A percentile compares a stretch with the other conserved stretches of the same genome.
Evolutionary conservation across 2,329 filamentous ascomycete genomes (phyloP).

Genomic region (Capronia americana): DNA sequence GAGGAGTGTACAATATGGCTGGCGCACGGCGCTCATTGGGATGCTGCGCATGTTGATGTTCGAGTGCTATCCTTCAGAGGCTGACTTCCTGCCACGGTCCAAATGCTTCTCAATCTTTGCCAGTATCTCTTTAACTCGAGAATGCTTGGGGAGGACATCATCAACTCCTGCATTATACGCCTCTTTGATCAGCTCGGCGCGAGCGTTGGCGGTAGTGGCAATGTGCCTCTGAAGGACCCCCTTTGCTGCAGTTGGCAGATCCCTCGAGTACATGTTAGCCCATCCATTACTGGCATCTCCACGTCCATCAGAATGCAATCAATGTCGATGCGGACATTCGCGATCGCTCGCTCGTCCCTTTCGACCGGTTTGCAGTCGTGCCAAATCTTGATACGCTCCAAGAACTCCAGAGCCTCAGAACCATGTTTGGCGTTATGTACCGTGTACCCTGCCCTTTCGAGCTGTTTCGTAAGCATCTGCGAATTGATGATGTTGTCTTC

Average conservation of each 20-base stretch:
- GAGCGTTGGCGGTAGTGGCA: constrained; percentile 34
- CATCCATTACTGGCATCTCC: constrained; percentile 84
- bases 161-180: constrained; percentile 77
- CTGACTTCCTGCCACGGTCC: background rate
- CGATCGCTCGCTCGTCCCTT: constrained; percentile 1
- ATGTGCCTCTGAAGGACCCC: constrained; percentile 43
- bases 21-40: background rate
- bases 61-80: background rate
- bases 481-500: constrained; percentile 54
- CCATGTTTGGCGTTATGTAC: constrained; percentile 48
- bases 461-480: constrained; percentile 46
- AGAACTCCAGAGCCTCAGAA: constrained; percentile 50
- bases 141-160: constrained; percentile 79
- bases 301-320: constrained; percentile 78
- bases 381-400: constrained; percentile 39
- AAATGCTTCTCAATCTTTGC: constrained; percentile 65
- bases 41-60: background rate
- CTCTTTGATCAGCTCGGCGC: constrained; percentile 70
- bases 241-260: constrained; percentile 72
- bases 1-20: background rate
- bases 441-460: constrained; percentile 45
- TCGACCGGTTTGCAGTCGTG: constrained; percentile 15
- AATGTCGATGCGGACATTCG: constrained; percentile 43
- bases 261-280: constrained; percentile 71
- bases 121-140: constrained; percentile 70